phyloP scores from a whole-genome alignment of 176 grass and related monocot genomes.

The Rhynchospora tenuis region DNA sequence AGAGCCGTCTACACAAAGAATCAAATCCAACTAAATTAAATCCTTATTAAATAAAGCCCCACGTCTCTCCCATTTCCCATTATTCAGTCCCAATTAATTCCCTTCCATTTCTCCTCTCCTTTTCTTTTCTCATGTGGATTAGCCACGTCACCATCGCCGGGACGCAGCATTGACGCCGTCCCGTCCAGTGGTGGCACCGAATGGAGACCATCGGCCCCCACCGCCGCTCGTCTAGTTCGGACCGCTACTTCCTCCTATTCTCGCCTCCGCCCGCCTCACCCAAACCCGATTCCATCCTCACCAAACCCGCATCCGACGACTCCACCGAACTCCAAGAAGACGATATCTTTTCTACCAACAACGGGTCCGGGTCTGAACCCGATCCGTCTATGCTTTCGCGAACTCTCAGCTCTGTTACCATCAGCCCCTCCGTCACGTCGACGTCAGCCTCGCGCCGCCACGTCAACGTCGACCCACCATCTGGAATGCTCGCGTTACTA shows the following conservation, averaged over 20 bases:
- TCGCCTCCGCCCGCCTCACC: constrained; percentile 16
- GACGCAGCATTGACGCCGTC: background rate
- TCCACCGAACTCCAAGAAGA: constrained; percentile 20
- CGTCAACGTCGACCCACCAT: background rate
- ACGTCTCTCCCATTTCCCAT: constrained; percentile 1
- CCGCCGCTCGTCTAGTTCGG: constrained; percentile 18
- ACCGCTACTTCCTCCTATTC: constrained; percentile 20
- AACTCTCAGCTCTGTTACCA: background rate
- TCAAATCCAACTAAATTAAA: constrained; percentile 1
- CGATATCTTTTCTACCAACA: constrained; percentile 20
- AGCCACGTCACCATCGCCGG: background rate
- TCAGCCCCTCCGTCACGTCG: background rate
- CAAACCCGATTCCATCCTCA: constrained; percentile 9
- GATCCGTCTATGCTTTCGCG: background rate
- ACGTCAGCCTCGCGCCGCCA: background rate
- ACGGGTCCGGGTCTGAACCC: background rate
- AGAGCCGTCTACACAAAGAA: background rate
- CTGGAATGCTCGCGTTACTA: constrained; percentile 10
- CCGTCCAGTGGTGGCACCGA: background rate
- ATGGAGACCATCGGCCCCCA: constrained; percentile 6
- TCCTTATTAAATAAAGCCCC: background rate
- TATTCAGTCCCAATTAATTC: constrained; percentile 13
- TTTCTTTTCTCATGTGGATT: background rate
- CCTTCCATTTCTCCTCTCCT: background rate
- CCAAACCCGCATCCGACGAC: constrained; percentile 11